Evolutionary conservation across 805 yeast species (phyloP).

Genomic region (Yarrowia sp.): DNA sequence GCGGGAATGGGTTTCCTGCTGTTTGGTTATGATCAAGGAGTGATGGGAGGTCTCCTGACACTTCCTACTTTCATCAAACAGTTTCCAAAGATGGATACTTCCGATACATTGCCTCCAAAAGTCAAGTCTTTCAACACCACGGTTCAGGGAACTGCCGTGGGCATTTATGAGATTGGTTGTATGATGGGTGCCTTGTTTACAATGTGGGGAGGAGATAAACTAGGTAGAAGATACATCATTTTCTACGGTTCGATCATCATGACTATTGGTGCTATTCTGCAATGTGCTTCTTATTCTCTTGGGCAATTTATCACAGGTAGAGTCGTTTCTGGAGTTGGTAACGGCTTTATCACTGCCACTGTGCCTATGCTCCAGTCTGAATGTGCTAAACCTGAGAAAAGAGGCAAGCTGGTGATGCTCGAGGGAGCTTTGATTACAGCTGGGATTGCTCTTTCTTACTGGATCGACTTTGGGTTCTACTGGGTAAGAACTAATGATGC

Average conservation of each 20-base stretch:
- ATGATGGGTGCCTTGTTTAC: conserved; percentile 35
- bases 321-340: conserved; percentile 1
- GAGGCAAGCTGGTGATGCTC: conserved; percentile 72
- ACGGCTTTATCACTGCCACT: conserved; percentile 59
- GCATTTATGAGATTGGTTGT: conserved; percentile 66
- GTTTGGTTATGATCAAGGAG: conserved; percentile 76
- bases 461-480: conserved; percentile 54
- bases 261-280: conserved; percentile 68
- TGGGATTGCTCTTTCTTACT: conserved; percentile 76
- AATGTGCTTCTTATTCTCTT: conserved; percentile 57
- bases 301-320: conserved; percentile 50
- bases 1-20: conserved; percentile 52
- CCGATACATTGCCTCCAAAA: not conserved
- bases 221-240: conserved; percentile 72
- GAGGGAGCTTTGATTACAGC: conserved; percentile 75
- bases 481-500: conserved; percentile 62
- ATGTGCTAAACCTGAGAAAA: conserved; percentile 66
- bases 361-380: conserved; percentile 87
- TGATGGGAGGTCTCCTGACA: conserved; percentile 59
- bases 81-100: conserved; percentile 17
- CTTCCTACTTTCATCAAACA: conserved; percentile 2
- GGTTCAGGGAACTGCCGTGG: conserved; percentile 18
- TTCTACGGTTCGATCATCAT: conserved; percentile 62
- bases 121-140: conserved; percentile 21
- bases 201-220: conserved; percentile 57